These are phyloP conservation scores for Pisolithus sp. DNA, from an alignment of 768 basidiomycete species.

Conservation along the genomic window DNA sequence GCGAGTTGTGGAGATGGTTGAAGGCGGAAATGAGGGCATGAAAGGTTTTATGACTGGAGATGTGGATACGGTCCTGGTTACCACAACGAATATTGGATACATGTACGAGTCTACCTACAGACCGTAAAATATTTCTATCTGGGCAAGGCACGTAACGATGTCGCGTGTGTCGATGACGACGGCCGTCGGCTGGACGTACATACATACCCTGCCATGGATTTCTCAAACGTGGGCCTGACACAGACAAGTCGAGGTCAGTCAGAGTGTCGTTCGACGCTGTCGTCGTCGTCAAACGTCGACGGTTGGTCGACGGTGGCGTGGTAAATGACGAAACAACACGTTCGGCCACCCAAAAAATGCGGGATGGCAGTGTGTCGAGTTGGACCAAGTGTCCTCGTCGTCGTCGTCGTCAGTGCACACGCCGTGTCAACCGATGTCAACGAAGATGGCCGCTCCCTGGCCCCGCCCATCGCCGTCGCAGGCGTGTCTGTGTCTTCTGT, in stretches of 20 bases:
- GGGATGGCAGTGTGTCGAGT: slow-evolving; percentile 18
- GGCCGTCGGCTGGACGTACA: too few relatives aligned
- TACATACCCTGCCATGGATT: too few relatives aligned
- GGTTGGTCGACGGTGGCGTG: background rate
- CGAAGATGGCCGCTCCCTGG: slow-evolving; percentile 17
- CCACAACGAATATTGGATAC: background rate
- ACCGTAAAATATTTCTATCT: too few relatives aligned
- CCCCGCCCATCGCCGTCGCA: background rate
- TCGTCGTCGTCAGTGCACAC: too few relatives aligned
- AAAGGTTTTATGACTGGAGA: background rate
- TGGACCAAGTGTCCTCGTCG: slow-evolving; percentile 3
- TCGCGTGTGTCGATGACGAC: too few relatives aligned
- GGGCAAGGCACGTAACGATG: too few relatives aligned
- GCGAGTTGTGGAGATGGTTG: slow-evolving; percentile 24
- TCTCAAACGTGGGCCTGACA: too few relatives aligned
- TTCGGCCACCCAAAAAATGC: background rate
- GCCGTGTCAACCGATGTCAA: slow-evolving; percentile 1
- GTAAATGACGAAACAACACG: background rate
- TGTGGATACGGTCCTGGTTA: too few relatives aligned
- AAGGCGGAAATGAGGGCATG: slow-evolving; percentile 14
- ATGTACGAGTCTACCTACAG: too few relatives aligned
- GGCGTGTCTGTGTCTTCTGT: slow-evolving; percentile 6
- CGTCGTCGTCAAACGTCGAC: too few relatives aligned
- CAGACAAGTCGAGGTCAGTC: too few relatives aligned
- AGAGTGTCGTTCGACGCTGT: background rate